Base-by-base conservation (phyloP, 2,329 filamentous ascomycete genomes). In the Cladosporium sp. region DNA sequence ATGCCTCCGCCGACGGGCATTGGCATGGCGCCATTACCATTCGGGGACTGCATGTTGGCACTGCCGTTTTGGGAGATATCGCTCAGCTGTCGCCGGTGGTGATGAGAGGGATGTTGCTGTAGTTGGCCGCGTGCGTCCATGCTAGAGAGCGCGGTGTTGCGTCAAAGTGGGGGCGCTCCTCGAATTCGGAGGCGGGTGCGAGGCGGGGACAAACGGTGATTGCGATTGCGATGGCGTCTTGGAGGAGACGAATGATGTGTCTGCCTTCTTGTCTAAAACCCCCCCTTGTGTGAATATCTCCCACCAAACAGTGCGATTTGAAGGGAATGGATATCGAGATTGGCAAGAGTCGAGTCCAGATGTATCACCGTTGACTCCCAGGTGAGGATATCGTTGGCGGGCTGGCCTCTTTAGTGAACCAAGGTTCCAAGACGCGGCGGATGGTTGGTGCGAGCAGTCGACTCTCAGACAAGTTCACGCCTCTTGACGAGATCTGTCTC, bases 1-100 rank as follows among this genome's bases (percentile, higher is more conserved):
- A 36, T 36, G 32, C 32, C 15, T 22, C 52, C 54, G 11, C 52
- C 56, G 24, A 61, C 58, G 24, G 60, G 60, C 58, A 64, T 62
- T 38, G 63, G 59, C 53, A 63, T 44, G 18, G 61, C 55, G 44
- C 58, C 61, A 53, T 63, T 60, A 29, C 57, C 47, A 24, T 18
- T 37, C 24, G 45, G 37, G 20, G 45, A 48, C 45, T 48, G 45
- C 45, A 48, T 48, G 38, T 40, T 39, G 18, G 45, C 37, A 37
- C 18, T 40, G 24, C 37, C 45, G 45, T 48, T 41, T 22, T 18
- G 37, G 38, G 27, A 18, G 13, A 34, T 48, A 37, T 48, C 45
- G 37, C 45, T 48, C 19, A 24, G 24, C 11, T 48, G 45, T 24
- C 45, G 45, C 24, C 32, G 45, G 37, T 48, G 45, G 18, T 41